Base-by-base conservation (phyloP, 2,329 filamentous ascomycete species). In the Fusarium foetens region DNA sequence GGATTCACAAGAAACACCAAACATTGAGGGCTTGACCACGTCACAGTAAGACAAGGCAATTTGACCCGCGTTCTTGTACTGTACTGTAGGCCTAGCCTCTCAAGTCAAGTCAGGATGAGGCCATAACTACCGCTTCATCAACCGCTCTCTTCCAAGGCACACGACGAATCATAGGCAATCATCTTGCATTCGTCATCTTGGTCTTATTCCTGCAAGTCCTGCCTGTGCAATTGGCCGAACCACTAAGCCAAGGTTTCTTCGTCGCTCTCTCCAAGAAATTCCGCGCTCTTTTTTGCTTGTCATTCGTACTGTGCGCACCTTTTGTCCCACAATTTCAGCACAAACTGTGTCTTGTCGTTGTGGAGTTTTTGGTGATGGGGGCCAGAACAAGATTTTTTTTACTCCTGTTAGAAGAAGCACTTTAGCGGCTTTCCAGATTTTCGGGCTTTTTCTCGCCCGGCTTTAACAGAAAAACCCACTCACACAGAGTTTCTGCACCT, bases 241-340 rank as follows among this genome's bases (percentile, higher is more conserved):
- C n/a, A 33, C 12, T 29, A 25, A 62, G 61, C 70, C 69, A 72
- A 58, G 66, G 42, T 39, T 39, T 48, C 25, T 43, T 59, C 35
- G 25, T 60, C 43, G 54, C 38, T n/a, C 29, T 54, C 55, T 29
- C 60, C 41, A 63, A 36, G 25, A 39, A 19, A 31, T 54, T 23
- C 17, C 61, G 55, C 11, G 21, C 36, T 57, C 38, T 58, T 53
- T 46, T 38, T 42, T 42, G 13, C 21, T 35, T 31, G 27, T 71
- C 41, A 27, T 51, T 63, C 70, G 63, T 75, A 74, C 70, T 72
- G 73, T 75, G 64, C 58, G 62, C 57, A 67, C 45, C 57, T 53
- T 69, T 66, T 38, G 31, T 66, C 25, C 51, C 31, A 35, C 23
- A 36, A n/a, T 36, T 16, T 41, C 52, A 58, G 39, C 27, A 68